Evolutionary conservation across 192 early-diverging fungal species (phyloP).

Genomic region (Physocladia obscura): DNA sequence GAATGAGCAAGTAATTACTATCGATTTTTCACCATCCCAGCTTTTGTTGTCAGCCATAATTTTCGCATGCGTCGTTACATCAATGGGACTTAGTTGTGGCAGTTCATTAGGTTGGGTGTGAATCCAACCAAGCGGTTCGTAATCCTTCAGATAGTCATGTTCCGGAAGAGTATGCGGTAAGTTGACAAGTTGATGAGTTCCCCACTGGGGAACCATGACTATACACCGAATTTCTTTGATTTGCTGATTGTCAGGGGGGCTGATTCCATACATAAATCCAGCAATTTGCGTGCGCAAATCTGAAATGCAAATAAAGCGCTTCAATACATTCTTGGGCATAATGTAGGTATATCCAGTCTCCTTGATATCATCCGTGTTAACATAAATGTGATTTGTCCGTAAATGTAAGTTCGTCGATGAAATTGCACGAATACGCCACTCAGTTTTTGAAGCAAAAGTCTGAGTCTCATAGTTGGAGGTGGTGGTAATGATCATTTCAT

Average conservation of each 20-base stretch:
- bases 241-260: slow-evolving; percentile 81
- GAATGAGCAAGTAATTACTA: slow-evolving; percentile 92
- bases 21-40: slow-evolving; percentile 95
- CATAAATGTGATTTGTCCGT: slow-evolving; percentile 95
- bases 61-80: slow-evolving; percentile 87
- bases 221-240: slow-evolving; percentile 95
- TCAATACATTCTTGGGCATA: slow-evolving; percentile 95
- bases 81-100: slow-evolving; percentile 84
- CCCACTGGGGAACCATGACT: slow-evolving; percentile 98
- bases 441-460: slow-evolving; percentile 97
- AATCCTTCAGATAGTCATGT: slow-evolving; percentile 86
- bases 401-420: slow-evolving; percentile 92
- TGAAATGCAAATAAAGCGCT: slow-evolving; percentile 91
- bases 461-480: slow-evolving; percentile 96
- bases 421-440: slow-evolving; percentile 98
- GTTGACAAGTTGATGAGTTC: slow-evolving; percentile 89
- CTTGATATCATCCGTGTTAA: slow-evolving; percentile 92
- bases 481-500: slow-evolving; percentile 97
- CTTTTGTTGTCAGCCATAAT: slow-evolving; percentile 80
- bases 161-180: slow-evolving; percentile 84
- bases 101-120: slow-evolving; percentile 95
- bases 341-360: slow-evolving; percentile 94
- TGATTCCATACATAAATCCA: slow-evolving; percentile 91
- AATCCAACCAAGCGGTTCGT: slow-evolving; percentile 97
- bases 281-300: slow-evolving; percentile 95